Evolutionary conservation across 2,329 filamentous ascomycete genomes (phyloP).

Genomic region (Lasiodiplodia hormozganensis): DNA sequence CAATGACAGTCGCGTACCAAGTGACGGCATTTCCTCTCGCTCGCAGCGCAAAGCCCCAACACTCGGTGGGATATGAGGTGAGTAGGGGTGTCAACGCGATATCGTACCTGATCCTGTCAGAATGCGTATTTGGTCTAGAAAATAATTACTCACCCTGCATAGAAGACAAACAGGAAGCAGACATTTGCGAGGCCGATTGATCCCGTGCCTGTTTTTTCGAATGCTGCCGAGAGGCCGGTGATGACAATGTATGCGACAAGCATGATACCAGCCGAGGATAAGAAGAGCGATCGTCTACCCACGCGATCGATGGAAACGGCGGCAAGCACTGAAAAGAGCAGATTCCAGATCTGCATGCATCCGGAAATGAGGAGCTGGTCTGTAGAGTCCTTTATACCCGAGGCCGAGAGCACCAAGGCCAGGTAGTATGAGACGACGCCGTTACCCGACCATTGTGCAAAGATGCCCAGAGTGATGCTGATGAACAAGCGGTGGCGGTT

Average conservation of each 20-base stretch:
- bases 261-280: conserved; percentile 49
- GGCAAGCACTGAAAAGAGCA: conserved; percentile 59
- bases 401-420: conserved; percentile 40
- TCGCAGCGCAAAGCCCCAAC: conserved; percentile 55
- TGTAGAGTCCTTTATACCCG: conserved; percentile 43
- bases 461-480: conserved; percentile 60
- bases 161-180: conserved; percentile 38
- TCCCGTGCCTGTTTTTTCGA: conserved; percentile 3
- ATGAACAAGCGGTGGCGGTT: conserved; percentile 64
- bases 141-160: conserved; percentile 29
- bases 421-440: conserved; percentile 55
- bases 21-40: conserved; percentile 54
- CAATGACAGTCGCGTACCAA: conserved; percentile 53
- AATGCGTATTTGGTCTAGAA: neutral
- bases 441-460: conserved; percentile 66
- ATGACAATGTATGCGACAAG: conserved; percentile 45
- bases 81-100: conserved; percentile 44
- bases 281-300: conserved; percentile 44
- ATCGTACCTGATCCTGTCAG: conserved; percentile 31
- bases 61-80: conserved; percentile 55
- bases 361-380: conserved; percentile 52
- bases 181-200: conserved; percentile 40
- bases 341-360: conserved; percentile 66
- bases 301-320: conserved; percentile 45
- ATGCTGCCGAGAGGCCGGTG: conserved; percentile 25